phyloP scores from a whole-genome alignment of 169 alveolate species.

The Eimeria nieschulzi region DNA sequence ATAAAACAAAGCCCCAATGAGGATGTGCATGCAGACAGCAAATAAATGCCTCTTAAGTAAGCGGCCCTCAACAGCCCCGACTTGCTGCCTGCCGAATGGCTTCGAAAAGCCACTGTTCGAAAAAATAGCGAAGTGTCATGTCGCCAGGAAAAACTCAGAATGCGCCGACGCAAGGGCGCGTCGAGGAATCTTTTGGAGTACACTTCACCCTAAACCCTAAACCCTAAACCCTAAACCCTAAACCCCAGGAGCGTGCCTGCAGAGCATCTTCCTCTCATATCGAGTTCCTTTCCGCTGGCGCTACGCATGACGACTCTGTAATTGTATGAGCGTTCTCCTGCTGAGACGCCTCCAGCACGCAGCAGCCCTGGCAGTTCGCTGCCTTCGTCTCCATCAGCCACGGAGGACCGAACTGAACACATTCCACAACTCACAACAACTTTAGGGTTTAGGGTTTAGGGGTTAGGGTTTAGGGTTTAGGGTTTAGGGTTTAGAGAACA shows the following conservation, averaged over 20 bases:
- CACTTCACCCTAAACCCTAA: no score
- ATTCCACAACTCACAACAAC: not conserved
- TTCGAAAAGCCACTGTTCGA: not conserved
- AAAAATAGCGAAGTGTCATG: not conserved
- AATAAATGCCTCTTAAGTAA: no score
- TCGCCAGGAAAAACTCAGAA: no score
- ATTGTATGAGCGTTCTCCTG: conserved; percentile 80
- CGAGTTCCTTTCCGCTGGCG: conserved; percentile 88
- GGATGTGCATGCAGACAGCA: not conserved
- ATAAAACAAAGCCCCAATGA: not conserved
- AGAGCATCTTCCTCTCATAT: conserved; percentile 97
- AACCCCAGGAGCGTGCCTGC: conserved; percentile 83
- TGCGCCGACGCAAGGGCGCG: not conserved
- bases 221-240: conserved; percentile 85
- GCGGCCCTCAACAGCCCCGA: no score
- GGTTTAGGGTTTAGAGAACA: not conserved
- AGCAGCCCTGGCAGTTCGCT: not conserved
- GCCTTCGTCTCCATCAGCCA: not conserved
- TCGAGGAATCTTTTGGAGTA: no score
- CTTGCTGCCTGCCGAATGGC: not conserved
- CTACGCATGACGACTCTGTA: conserved; percentile 90
- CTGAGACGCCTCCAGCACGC: conserved; percentile 6
- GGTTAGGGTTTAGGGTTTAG: no score
- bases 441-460: no score
- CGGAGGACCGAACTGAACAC: conserved; percentile 5